Base-by-base conservation (phyloP, 2,329 filamentous ascomycete species). In the Clathrospora elynae region DNA sequence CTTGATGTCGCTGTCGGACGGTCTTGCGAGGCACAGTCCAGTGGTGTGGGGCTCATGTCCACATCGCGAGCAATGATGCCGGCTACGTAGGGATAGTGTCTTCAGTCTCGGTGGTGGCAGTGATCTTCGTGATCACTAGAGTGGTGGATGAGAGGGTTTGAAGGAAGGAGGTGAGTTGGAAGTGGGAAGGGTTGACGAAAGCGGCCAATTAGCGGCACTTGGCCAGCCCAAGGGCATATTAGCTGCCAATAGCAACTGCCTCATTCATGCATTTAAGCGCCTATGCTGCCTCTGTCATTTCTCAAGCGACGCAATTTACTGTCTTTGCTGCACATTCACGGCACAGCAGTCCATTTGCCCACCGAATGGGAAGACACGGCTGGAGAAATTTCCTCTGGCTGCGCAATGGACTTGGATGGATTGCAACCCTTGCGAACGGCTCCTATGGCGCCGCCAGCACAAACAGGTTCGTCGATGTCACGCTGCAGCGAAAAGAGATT, bases 331-430 rank as follows among this genome's bases (percentile, higher is more conserved):
- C 46, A 46, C 23, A 16, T 41, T 43, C 53, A 51, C 52, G 61
- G 61, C 59, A 51, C 60, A 42, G 37, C 45, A 39, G 38, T 31
- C 42, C 39, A 49, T 31, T 48, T 11, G 26, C 44, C 35, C 46
- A 49, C 55, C 55, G 48, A 64, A 64, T 61, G 44, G 52, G 50
- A 54, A 34, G 33, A 55, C 55, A 57, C 55, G 58, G 55, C 49
- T 40, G 46, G 46, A 32, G 38, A 51, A 49, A 59, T 51, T 51
- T 49, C 37, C 26, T 47, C 35, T 48, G 43, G 44, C 49, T 55
- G 52, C 55, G 52, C 60, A 55, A 61, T 66, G 64, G 63, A 67
- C 49, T 41, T 18, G 33, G 56, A 61, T 66, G 64, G 63, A 67
- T 49, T 41, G 18, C 35, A 23, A 57, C 49, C 65, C 64, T 52